A percentile compares a stretch with the other conserved stretches of the same genome.
phyloP scores from a whole-genome alignment of 495 filamentous ascomycete species.

The Opeltia flavorubescens region DNA sequence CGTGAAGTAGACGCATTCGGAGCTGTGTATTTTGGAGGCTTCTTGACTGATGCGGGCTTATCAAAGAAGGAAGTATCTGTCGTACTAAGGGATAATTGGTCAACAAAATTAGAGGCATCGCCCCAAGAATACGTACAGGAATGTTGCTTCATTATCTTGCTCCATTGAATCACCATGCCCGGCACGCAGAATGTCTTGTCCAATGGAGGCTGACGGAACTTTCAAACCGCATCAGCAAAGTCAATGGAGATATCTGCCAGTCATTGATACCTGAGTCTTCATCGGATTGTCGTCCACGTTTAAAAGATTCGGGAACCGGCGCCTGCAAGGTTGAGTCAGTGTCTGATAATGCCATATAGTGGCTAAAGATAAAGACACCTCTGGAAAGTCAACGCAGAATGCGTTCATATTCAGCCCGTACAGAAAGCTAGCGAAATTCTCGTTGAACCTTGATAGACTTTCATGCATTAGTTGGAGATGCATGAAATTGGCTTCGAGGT shows the following conservation, averaged over 20 bases:
- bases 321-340: conserved; percentile 27
- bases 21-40: conserved; percentile 48
- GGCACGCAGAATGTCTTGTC: neutral
- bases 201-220: neutral
- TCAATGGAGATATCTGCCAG: neutral
- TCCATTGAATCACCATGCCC: neutral
- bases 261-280: conserved; percentile 24
- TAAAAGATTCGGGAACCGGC: conserved; percentile 59
- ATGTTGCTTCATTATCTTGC: conserved; percentile 61
- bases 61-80: conserved; percentile 92
- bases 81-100: conserved; percentile 40
- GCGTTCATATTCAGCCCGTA: conserved; percentile 98
- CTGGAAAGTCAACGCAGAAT: conserved; percentile 95
- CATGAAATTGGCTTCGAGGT: conserved; percentile 94
- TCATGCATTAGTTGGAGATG: conserved; percentile 96
- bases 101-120: neutral
- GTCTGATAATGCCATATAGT: neutral
- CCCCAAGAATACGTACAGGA: conserved; percentile 48
- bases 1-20: conserved; percentile 29
- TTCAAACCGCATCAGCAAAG: neutral
- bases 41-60: conserved; percentile 62
- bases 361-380: conserved; percentile 39
- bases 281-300: conserved; percentile 46
- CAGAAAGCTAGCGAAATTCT: conserved; percentile 89
- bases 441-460: conserved; percentile 82